Percentiles rank a stretch among this genome's conserved stretches.
These are phyloP conservation scores for Dichomitus squalens DNA, from an alignment of 1,284 basidiomycete species.

Conservation along the genomic window DNA sequence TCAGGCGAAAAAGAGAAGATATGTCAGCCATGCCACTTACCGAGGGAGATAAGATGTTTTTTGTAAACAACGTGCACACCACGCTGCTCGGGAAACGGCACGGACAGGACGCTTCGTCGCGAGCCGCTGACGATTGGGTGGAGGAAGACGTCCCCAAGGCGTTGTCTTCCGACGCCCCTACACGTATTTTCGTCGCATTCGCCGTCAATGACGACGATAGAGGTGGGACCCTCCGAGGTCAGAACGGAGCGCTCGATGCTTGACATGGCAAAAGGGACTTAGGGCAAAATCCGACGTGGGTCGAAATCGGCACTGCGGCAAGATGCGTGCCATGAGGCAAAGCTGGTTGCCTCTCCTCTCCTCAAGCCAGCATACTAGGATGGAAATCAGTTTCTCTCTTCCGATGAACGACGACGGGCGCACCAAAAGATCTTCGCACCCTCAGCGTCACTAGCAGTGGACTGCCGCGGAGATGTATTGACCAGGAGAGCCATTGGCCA, in stretches of 20 bases:
- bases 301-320: slow-evolving; percentile 10
- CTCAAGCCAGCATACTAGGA: background rate
- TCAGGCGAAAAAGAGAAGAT: background rate
- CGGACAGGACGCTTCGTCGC: slow-evolving; percentile 12
- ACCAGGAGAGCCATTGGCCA: slow-evolving; percentile 8
- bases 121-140: background rate
- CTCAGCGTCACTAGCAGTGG: slow-evolving; percentile 16
- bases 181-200: slow-evolving; percentile 7
- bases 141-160: slow-evolving; percentile 10
- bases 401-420: slow-evolving; percentile 10
- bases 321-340: slow-evolving; percentile 14
- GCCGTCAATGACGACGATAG: slow-evolving; percentile 10
- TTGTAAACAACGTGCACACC: slow-evolving; percentile 16
- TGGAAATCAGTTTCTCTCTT: slow-evolving; percentile 12
- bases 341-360: background rate
- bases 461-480: slow-evolving; percentile 7
- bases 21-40: background rate
- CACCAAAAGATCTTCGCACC: slow-evolving; percentile 20
- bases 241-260: slow-evolving; percentile 21
- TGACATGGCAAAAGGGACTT: slow-evolving; percentile 13
- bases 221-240: slow-evolving; percentile 18
- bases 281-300: slow-evolving; percentile 2
- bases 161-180: slow-evolving; percentile 9
- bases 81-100: slow-evolving; percentile 18
- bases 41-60: slow-evolving; percentile 14